Base-by-base conservation (phyloP, 345 rosid genomes). In the Triadica sebifera region DNA sequence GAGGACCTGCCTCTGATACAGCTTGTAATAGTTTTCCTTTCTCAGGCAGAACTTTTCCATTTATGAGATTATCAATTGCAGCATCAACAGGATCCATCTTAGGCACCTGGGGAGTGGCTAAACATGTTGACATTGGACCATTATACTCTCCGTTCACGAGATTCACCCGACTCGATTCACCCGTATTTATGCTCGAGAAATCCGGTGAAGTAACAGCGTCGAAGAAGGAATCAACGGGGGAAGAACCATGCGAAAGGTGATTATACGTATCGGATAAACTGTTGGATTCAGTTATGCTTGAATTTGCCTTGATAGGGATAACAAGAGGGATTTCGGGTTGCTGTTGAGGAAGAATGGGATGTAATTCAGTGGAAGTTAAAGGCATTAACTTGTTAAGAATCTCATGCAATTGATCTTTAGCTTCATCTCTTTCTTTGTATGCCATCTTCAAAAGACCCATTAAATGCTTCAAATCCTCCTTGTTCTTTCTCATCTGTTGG, bases 211-310 rank as follows among this genome's bases (percentile, higher is more conserved):
- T 79, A 52, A 83, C 94, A 5, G 89, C 86, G 62, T 92, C 97
- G 7, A 92, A 72, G 77, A 95, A 84, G 0, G 98, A 93, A 56
- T 89, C 81, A 0, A 82, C 92, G 0, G 96, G 94, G 41, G 99
- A 87, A 8, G 98, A 90, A 56, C 85, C 85, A 66, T 87, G 85
- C 5, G 86, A 77, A 2, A 80, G 82, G 17, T 85, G 89, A 63
- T 82, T 86, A 45, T 77, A 75, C 12, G 86, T 80, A 34, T 82
- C 87, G 3, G 92, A 89, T 12, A 82, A 75, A 73, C 91, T 87
- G 81, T 79, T 89, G 13, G 99, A 93, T 72, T 91, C 98, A 0
- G 98, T 91, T 43, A 93, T 83, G 79, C 93, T 90, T 1, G 99
- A 93, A 65, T 86, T 95, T 0, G 93, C 81, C 80, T 80, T 93